Base-by-base conservation (phyloP, 2,329 filamentous ascomycete genomes). In the Arthroderma sp. region DNA sequence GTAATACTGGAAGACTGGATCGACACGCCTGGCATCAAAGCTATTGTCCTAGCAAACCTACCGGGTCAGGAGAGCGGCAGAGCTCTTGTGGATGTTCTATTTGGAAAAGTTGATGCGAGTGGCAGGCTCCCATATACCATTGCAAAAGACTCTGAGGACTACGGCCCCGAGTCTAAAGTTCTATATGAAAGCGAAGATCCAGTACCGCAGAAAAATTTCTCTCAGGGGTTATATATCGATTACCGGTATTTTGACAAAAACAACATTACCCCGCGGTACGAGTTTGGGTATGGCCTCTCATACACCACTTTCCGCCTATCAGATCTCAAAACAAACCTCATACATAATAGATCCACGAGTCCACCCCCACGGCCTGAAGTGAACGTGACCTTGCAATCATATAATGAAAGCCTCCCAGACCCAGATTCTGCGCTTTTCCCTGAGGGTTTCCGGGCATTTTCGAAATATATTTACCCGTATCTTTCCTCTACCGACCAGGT, bases 201-300 rank as follows among this genome's bases (percentile, higher is more conserved):
- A 2, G 76, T 85, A 1, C 88, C 89, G 0, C 88, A 95, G 66
- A 88, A 94, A 63, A 84, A 88, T 62, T 95, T 93, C 68, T 79
- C 78, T 0, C 88, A 95, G 67, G 88, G 88, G 0, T 73, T 95
- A 0, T 91, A 91, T 67, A 84, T 94, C 63, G 91, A 96, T 74
- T 95, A 96, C 73, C 84, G 90, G 11, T 81, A 91, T 70, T 91
- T 96, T 64, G 90, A 95, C 75, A 87, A 86, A 67, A 71, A 85
- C 56, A 76, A 78, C 58, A 84, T 93, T 59, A 76, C 77, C 4
- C 91, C 91, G 0, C 85, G 87, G 0, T 96, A 85, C 67, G 86
- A 88, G 51, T 96, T 96, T 64, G 91, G 91, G 0, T 91, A 84
- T 60, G 91, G 91, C 0, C 78, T 96, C 1, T 88, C 84, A 55